Percentiles rank a stretch among this genome's conserved stretches.
Evolutionary conservation across 805 yeast genomes (phyloP).

Genomic region (Candida piceae): DNA sequence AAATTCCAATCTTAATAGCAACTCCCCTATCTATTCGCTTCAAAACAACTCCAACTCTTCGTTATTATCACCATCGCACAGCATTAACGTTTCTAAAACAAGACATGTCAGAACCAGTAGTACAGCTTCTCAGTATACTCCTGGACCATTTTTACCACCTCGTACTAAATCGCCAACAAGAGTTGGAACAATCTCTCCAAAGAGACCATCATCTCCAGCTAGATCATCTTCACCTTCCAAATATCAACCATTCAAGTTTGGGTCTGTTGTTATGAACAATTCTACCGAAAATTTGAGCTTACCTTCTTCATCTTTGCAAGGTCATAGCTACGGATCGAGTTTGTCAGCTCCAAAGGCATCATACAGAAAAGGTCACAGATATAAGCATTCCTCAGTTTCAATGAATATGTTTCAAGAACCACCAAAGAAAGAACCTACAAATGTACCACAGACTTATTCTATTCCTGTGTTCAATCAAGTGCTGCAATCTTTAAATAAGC

Average conservation of each 20-base stretch:
- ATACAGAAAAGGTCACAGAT: slow-evolving; percentile 89
- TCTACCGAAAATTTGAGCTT: slow-evolving; percentile 15
- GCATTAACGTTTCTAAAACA: slow-evolving; percentile 3
- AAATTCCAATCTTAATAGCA: background rate
- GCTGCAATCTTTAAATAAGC: slow-evolving; percentile 47
- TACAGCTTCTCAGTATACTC: slow-evolving; percentile 18
- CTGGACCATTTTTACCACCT: slow-evolving; percentile 18
- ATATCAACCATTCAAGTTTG: slow-evolving; percentile 59
- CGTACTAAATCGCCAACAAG: slow-evolving; percentile 23
- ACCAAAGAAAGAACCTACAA: slow-evolving; percentile 58
- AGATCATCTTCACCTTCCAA: slow-evolving; percentile 31
- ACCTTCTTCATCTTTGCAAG: too few relatives aligned
- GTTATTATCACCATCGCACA: background rate
- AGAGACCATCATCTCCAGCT: slow-evolving; percentile 20
- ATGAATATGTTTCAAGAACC: slow-evolving; percentile 96
- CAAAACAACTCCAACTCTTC: slow-evolving; percentile 16
- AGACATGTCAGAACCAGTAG: slow-evolving; percentile 15
- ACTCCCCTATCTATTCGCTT: slow-evolving; percentile 11
- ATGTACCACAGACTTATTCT: slow-evolving; percentile 60
- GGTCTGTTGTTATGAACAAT: slow-evolving; percentile 38
- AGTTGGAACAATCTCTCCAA: slow-evolving; percentile 22
- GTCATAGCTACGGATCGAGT: too few relatives aligned
- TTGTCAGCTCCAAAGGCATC: too few relatives aligned
- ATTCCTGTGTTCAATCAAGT: slow-evolving; percentile 70
- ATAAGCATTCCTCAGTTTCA: slow-evolving; percentile 93